These are phyloP conservation scores for Durotheca rogersii DNA, from an alignment of 495 filamentous ascomycete species.

Conservation along the genomic window DNA sequence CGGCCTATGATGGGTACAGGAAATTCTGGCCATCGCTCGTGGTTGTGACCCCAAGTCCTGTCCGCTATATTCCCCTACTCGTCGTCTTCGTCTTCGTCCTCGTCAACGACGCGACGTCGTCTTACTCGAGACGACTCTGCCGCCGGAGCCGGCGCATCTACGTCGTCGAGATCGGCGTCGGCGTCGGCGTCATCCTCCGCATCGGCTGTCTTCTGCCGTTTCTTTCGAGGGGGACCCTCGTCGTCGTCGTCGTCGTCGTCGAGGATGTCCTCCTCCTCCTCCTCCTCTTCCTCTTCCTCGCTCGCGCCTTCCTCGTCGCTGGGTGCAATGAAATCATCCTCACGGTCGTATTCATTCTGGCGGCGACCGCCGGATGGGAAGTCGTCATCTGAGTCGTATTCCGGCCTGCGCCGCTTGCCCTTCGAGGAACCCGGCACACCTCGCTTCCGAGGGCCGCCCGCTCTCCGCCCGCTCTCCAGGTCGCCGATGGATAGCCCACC, in stretches of 20 bases:
- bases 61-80: not conserved
- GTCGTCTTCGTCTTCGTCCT: conserved; percentile 47
- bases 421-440: conserved; percentile 44
- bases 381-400: conserved; percentile 65
- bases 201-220: conserved; percentile 52
- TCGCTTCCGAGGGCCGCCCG: conserved; percentile 43
- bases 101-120: conserved; percentile 48
- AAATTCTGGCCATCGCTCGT: too few species aligned
- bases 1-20: too few species aligned
- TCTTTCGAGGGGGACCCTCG: conserved; percentile 48
- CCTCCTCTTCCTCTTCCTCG: conserved; percentile 63
- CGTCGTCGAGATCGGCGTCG: conserved; percentile 48
- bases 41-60: not conserved
- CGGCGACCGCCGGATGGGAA: conserved; percentile 61
- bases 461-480: conserved; percentile 62
- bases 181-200: conserved; percentile 43
- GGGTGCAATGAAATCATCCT: conserved; percentile 74
- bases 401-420: conserved; percentile 47
- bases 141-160: conserved; percentile 40
- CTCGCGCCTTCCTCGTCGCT: conserved; percentile 67
- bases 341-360: conserved; percentile 82
- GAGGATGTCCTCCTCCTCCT: conserved; percentile 53
- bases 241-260: conserved; percentile 53
- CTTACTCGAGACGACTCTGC: conserved; percentile 35
- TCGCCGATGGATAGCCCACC: conserved; percentile 70